Evolutionary conservation across 2,329 filamentous ascomycete species (phyloP).

Genomic region (Graphium sp.): DNA sequence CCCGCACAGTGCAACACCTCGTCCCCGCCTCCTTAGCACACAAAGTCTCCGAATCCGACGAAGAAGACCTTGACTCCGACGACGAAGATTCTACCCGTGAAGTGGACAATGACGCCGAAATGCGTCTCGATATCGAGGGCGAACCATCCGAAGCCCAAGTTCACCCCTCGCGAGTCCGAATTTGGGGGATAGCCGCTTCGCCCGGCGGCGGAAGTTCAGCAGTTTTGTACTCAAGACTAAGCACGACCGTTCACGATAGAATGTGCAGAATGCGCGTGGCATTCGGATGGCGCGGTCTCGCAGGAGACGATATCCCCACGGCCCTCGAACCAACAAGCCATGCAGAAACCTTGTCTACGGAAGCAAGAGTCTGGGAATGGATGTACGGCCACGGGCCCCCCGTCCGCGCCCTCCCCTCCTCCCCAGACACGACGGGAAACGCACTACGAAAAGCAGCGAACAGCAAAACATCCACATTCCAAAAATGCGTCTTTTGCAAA

Average conservation of each 20-base stretch:
- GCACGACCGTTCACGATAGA: constrained; percentile 29
- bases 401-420: constrained; percentile 20
- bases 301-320: neutral
- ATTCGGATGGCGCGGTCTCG: constrained; percentile 12
- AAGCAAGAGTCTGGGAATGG: constrained; percentile 38
- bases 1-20: too few species aligned
- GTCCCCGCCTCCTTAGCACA: too few species aligned
- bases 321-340: neutral
- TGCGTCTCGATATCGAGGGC: constrained; percentile 14
- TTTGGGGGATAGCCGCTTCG: constrained; percentile 35
- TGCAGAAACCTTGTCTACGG: constrained; percentile 24
- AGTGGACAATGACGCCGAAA: constrained; percentile 10
- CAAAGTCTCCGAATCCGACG: constrained; percentile 9
- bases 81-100: constrained; percentile 7
- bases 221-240: constrained; percentile 29
- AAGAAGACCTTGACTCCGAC: constrained; percentile 9
- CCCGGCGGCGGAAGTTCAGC: constrained; percentile 34
- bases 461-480: constrained; percentile 7
- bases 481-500: constrained; percentile 31
- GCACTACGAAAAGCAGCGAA: constrained; percentile 2
- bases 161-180: constrained; percentile 28
- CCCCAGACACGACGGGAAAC: too few species aligned
- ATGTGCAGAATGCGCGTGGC: constrained; percentile 17
- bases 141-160: constrained; percentile 21
- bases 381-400: constrained; percentile 36